phyloP scores from a whole-genome alignment of 179 eudicot species.

The Spinacia oleracea region DNA sequence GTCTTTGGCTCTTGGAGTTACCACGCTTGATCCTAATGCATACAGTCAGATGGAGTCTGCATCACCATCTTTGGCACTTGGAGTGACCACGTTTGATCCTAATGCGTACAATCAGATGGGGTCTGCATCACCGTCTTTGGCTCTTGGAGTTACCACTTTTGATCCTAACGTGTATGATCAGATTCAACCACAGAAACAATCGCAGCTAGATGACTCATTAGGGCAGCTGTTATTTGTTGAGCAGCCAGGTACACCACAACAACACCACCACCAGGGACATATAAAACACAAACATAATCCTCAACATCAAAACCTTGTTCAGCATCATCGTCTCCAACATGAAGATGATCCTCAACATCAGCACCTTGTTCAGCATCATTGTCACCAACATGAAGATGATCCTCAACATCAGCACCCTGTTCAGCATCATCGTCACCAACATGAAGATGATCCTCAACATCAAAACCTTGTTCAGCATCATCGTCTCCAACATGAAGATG shows the following conservation, averaged over 20 bases:
- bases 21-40: too few species aligned
- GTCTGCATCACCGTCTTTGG: conserved; percentile 45
- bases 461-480: too few species aligned
- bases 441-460: too few species aligned
- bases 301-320: too few species aligned
- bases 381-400: too few species aligned
- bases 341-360: too few species aligned
- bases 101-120: conserved; percentile 35
- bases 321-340: too few species aligned
- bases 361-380: too few species aligned
- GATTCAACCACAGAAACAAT: conserved; percentile 41
- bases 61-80: conserved; percentile 53
- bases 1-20: too few species aligned
- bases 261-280: conserved; percentile 18
- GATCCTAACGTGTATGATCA: conserved; percentile 37
- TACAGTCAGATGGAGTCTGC: conserved; percentile 30
- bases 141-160: conserved; percentile 42
- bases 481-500: too few species aligned
- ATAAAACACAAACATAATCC: conserved; percentile 13
- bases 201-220: conserved; percentile 37
- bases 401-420: too few species aligned
- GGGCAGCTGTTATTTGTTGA: conserved; percentile 44
- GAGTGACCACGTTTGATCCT: conserved; percentile 38
- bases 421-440: too few species aligned
- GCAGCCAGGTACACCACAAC: conserved; percentile 28